Base-by-base conservation (phyloP, 805 yeast genomes). In the Kodamaea fukazawae region DNA sequence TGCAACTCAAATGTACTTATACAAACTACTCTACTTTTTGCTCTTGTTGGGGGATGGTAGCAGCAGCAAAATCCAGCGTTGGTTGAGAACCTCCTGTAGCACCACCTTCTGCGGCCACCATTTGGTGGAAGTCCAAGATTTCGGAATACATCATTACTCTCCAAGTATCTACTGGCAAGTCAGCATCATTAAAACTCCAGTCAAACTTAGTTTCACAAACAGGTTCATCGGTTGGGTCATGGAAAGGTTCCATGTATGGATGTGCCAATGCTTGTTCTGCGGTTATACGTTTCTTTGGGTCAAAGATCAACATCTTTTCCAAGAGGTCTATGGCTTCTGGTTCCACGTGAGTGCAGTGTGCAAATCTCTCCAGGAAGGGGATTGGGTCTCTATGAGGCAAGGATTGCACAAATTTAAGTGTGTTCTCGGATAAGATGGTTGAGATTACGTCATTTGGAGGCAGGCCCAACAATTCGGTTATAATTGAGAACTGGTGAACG, bases 91-190 rank as follows among this genome's bases (percentile, higher is more conserved):
- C 23, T 5, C 23, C 23, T 6, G 23, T 20, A 7, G 22, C 49
- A n/a, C 16, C 23, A 8, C 46, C 52, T 17, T 44, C 57, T 22
- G 51, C 58, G 18, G 71, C 84, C 31, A 82, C 90, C 43, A 86
- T 86, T 61, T 89, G 95, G 64, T 91, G 98, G 76, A 89, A 91
- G 61, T 91, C 97, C 50, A 93, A 72, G 46, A 91, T 93, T 66
- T 91, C 99, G 38, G 95, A 84, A 67, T 93, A 93, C 96, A 93
- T 91, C 98, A 93, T 91, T 13, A 89, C 96, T 68, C 96, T 81
- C 99, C 99, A 91, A 10, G 96, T 88, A 57, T 93, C 98, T 12
- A 93, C 93, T 3, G 98, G 97, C 53, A 91, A 74, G 63, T 91
- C 99, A 0, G 96, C 98, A 53, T 95, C 98, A 61, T 93, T 91